A percentile compares a stretch with the other conserved stretches of the same genome.
These are phyloP conservation scores for Ogataea kodamae DNA, from an alignment of 805 yeast species.

Conservation along the genomic window DNA sequence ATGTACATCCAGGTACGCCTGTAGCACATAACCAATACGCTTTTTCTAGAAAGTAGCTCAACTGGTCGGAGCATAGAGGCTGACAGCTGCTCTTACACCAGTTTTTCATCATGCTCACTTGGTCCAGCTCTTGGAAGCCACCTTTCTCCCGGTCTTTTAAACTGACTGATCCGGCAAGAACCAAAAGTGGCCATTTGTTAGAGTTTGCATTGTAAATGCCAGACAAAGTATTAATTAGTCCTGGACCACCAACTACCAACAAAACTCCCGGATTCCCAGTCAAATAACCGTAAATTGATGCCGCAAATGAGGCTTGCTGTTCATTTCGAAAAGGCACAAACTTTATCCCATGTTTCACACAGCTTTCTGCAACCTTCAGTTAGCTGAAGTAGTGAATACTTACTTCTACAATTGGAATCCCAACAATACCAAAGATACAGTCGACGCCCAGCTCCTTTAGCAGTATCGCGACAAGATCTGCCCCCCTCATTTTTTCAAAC, in stretches of 20 bases:
- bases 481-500: slow-evolving; percentile 31
- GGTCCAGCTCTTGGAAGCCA: slow-evolving; percentile 72
- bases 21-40: slow-evolving; percentile 42
- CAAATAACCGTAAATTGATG: slow-evolving; percentile 64
- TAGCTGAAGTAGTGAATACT: slow-evolving; percentile 12
- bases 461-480: slow-evolving; percentile 46
- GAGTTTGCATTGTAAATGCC: slow-evolving; percentile 61
- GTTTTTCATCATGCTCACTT: slow-evolving; percentile 42
- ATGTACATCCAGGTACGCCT: slow-evolving; percentile 60
- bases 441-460: slow-evolving; percentile 49
- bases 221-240: slow-evolving; percentile 62
- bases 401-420: slow-evolving; percentile 69
- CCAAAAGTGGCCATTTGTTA: slow-evolving; percentile 63
- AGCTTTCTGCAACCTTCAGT: slow-evolving; percentile 50
- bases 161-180: slow-evolving; percentile 61
- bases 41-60: slow-evolving; percentile 41
- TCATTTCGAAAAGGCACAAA: slow-evolving; percentile 67
- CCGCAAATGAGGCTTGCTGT: slow-evolving; percentile 74
- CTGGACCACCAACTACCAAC: slow-evolving; percentile 75
- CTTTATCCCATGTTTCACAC: slow-evolving; percentile 48
- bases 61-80: slow-evolving; percentile 25
- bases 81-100: slow-evolving; percentile 50
- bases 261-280: slow-evolving; percentile 64
- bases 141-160: slow-evolving; percentile 50
- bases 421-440: slow-evolving; percentile 67